phyloP scores from a whole-genome alignment of 129 eudicot genomes.

The Saussurea involucrata region DNA sequence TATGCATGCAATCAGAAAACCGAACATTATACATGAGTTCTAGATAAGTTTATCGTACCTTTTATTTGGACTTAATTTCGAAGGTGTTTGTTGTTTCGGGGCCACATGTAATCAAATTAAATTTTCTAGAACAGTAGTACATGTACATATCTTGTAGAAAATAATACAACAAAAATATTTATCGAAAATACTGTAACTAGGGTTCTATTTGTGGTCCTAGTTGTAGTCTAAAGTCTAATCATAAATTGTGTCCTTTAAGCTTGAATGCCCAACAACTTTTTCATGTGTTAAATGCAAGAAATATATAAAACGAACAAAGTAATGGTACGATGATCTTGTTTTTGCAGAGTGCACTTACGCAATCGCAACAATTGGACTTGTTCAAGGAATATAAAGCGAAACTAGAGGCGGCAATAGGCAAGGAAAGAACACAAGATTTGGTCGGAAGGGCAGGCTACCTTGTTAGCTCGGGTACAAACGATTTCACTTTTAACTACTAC shows the following conservation, averaged over 20 bases:
- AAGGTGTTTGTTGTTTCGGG: not conserved
- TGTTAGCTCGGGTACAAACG: constrained; percentile 39
- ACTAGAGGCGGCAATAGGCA: constrained; percentile 26
- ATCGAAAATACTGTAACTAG: no score
- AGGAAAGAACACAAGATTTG: constrained; percentile 35
- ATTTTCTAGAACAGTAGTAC: not conserved
- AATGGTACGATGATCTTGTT: not conserved
- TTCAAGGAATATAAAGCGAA: constrained; percentile 33
- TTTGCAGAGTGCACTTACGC: constrained; percentile 24
- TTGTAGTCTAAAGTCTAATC: not conserved
- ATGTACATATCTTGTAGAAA: not conserved
- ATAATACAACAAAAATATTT: no score
- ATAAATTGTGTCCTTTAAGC: not conserved
- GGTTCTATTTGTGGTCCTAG: not conserved
- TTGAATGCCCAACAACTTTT: not conserved
- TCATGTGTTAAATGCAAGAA: not conserved
- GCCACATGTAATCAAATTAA: not conserved
- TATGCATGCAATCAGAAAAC: not conserved
- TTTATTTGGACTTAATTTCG: not conserved
- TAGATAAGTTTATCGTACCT: not conserved
- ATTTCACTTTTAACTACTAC: constrained; percentile 34
- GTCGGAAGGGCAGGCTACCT: constrained; percentile 29
- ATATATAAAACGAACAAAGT: not conserved
- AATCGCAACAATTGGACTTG: constrained; percentile 34
- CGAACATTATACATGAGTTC: not conserved